phyloP scores from a whole-genome alignment of 345 rosid genomes.

The Schrenkiella parvula region DNA sequence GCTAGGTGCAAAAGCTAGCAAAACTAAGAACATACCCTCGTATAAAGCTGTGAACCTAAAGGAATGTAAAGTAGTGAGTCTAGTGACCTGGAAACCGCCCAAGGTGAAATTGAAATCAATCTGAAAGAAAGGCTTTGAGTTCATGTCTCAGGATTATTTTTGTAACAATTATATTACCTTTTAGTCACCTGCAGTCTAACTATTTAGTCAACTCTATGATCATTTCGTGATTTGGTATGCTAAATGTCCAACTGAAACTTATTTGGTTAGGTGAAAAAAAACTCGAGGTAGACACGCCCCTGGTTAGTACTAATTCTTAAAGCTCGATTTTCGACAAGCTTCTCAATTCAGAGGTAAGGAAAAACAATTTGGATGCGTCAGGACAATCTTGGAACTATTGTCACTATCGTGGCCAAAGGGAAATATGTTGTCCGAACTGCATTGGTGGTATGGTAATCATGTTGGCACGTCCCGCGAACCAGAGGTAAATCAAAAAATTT shows the following conservation, averaged over 20 bases:
- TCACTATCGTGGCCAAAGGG: constrained; percentile 28
- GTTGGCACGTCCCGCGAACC: constrained; percentile 41
- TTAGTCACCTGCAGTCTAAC: background rate
- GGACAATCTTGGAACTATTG: constrained; percentile 48
- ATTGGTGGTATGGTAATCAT: constrained; percentile 66
- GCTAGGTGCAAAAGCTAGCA: constrained; percentile 72
- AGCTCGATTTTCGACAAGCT: constrained; percentile 13
- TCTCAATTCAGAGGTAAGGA: constrained; percentile 4
- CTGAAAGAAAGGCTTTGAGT: constrained; percentile 39
- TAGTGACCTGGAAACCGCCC: constrained; percentile 51
- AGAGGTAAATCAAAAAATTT: constrained; percentile 38
- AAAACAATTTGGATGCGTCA: constrained; percentile 30
- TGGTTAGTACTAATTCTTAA: constrained; percentile 37
- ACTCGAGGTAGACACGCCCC: constrained; percentile 41
- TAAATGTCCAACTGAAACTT: constrained; percentile 8
- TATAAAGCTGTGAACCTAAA: constrained; percentile 60
- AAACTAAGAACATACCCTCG: constrained; percentile 51
- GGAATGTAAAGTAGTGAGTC: constrained; percentile 67
- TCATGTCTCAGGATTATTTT: background rate
- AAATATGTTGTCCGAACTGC: constrained; percentile 41
- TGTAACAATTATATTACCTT: background rate
- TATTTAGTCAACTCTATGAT: background rate
- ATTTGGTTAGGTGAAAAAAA: constrained; percentile 43
- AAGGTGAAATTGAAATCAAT: constrained; percentile 45
- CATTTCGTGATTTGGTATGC: background rate